These are phyloP conservation scores for Coniochaeta prunicola DNA, from an alignment of 2,329 filamentous ascomycete genomes.

Conservation along the genomic window DNA sequence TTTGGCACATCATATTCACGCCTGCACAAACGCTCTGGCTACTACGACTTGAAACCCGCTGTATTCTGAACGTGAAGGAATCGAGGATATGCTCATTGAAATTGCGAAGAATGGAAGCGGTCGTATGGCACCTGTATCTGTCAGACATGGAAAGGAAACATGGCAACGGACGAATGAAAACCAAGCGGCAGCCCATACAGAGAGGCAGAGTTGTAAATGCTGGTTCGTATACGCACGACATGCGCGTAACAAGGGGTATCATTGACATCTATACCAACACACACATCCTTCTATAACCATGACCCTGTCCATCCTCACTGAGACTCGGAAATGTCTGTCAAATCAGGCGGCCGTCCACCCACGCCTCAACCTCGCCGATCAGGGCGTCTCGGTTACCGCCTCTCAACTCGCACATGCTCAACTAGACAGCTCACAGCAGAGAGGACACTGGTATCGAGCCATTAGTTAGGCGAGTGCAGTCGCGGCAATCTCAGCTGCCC, in stretches of 20 bases:
- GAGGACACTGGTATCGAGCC: too few species aligned
- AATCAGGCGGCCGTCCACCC: neutral
- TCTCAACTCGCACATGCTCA: neutral
- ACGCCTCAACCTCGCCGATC: neutral
- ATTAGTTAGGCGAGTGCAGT: neutral
- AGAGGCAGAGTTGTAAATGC: too few species aligned
- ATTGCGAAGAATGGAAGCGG: too few species aligned
- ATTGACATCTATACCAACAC: neutral
- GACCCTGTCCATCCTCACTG: neutral
- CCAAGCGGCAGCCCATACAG: too few species aligned
- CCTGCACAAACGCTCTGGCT: too few species aligned
- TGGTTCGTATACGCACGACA: too few species aligned
- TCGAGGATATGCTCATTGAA: too few species aligned
- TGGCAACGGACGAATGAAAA: too few species aligned
- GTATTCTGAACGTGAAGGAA: too few species aligned
- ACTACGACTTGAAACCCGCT: too few species aligned
- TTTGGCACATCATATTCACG: constrained; percentile 2
- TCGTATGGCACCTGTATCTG: too few species aligned
- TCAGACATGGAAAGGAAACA: too few species aligned
- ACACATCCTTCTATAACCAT: neutral
- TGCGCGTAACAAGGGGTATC: neutral
- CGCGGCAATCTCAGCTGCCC: neutral
- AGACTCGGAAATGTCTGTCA: neutral
- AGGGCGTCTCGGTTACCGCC: neutral
- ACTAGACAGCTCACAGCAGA: neutral